Percentiles rank a stretch among this genome's conserved stretches.
Conservation (phyloP, 2,329 filamentous ascomycete genomes). For the Colletotrichum tropicale region DNA sequence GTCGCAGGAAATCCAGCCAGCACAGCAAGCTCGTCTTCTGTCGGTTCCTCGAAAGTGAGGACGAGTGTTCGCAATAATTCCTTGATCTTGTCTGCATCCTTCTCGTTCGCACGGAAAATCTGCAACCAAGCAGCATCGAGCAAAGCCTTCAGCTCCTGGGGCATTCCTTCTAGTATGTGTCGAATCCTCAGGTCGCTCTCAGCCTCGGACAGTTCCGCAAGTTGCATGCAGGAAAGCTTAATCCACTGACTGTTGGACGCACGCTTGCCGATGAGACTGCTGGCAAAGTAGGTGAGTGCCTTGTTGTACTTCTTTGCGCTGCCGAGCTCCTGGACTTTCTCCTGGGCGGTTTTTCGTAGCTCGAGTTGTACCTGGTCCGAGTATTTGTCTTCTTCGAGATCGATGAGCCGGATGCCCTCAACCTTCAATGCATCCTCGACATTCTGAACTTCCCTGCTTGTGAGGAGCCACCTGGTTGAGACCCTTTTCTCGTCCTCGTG, state of each 20-base stretch:
- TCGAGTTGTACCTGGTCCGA: constrained; percentile 39
- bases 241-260: constrained; percentile 49
- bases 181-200: constrained; percentile 43
- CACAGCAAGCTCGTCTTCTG: constrained; percentile 38
- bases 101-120: constrained; percentile 35
- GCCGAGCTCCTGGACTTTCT: constrained; percentile 36
- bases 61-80: constrained; percentile 46
- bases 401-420: constrained; percentile 34
- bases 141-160: constrained; percentile 40
- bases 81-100: constrained; percentile 40
- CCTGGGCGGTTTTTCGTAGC: constrained; percentile 38
- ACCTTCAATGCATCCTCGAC: constrained; percentile 33
- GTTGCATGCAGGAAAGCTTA: constrained; percentile 45
- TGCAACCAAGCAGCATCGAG: constrained; percentile 41
- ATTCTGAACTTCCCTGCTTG: constrained; percentile 33
- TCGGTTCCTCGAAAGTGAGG: constrained; percentile 45
- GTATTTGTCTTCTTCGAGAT: constrained; percentile 41
- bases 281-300: constrained; percentile 44
- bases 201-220: constrained; percentile 39
- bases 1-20: constrained; percentile 37
- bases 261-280: constrained; percentile 44
- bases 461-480: constrained; percentile 42
- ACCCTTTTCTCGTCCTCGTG: constrained; percentile 25
- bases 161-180: constrained; percentile 40
- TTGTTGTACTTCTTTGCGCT: constrained; percentile 43